Conservation (phyloP, 768 basidiomycete genomes). For the Imleria badia region DNA sequence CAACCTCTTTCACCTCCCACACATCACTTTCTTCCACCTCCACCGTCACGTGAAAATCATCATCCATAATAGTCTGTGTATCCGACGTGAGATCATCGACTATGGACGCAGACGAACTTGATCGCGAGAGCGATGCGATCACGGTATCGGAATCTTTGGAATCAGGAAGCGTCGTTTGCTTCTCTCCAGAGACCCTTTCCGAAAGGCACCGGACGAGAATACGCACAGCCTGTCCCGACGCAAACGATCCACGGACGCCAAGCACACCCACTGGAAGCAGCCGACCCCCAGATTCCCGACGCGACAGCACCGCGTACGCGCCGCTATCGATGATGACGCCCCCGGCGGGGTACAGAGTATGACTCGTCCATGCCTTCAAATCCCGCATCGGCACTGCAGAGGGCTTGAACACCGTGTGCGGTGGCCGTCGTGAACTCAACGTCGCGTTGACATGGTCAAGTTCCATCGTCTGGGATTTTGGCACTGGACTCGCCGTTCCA, state of each 20-base stretch:
- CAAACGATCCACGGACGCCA: constrained; percentile 85
- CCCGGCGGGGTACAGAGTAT: constrained; percentile 88
- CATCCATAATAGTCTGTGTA: constrained; percentile 29
- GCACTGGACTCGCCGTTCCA: constrained; percentile 27
- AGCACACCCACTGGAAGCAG: constrained; percentile 91
- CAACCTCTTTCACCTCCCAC: constrained; percentile 85
- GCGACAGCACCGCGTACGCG: constrained; percentile 82
- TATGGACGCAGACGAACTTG: constrained; percentile 35
- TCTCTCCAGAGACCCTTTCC: constrained; percentile 24
- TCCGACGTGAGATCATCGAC: constrained; percentile 28
- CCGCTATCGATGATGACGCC: constrained; percentile 87
- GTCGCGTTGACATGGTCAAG: constrained; percentile 25
- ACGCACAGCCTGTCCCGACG: constrained; percentile 91
- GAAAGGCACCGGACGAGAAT: constrained; percentile 58
- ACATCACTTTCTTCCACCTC: constrained; percentile 43
- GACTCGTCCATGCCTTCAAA: constrained; percentile 95
- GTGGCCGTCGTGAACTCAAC: constrained; percentile 49
- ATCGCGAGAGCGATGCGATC: constrained; percentile 40
- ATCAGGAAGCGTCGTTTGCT: constrained; percentile 25
- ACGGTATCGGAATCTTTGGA: constrained; percentile 16
- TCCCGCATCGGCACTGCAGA: constrained; percentile 72
- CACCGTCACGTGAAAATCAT: constrained; percentile 30
- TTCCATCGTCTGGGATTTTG: constrained; percentile 23
- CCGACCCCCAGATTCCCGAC: constrained; percentile 85
- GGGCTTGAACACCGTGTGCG: constrained; percentile 87